phyloP scores from a whole-genome alignment of 140 eudicot species.

The Senecio squalidus region DNA sequence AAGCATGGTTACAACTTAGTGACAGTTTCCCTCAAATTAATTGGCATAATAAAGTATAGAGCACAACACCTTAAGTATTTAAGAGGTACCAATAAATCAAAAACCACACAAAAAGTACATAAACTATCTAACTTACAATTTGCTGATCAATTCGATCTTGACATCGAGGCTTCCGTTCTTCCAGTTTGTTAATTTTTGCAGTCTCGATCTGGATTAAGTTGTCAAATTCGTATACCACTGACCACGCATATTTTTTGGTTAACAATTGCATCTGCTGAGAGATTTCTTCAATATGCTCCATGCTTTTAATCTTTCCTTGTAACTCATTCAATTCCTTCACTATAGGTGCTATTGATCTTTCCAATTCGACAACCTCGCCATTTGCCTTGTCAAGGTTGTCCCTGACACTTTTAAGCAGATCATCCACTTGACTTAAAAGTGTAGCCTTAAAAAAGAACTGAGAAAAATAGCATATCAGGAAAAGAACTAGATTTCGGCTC shows the following conservation, averaged over 20 bases:
- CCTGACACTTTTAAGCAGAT: conserved; percentile 56
- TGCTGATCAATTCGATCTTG: conserved; percentile 54
- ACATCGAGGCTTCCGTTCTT: conserved; percentile 52
- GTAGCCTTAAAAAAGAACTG: conserved; percentile 99
- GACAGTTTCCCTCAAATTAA: neutral
- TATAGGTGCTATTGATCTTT: conserved; percentile 60
- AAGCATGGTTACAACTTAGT: too few relatives aligned
- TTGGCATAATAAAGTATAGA: conserved; percentile 1
- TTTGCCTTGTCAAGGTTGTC: conserved; percentile 54
- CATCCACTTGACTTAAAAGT: conserved; percentile 82
- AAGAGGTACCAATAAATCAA: neutral
- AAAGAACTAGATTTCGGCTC: neutral
- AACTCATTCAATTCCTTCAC: conserved; percentile 72
- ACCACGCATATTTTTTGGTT: conserved; percentile 84
- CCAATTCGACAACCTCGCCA: conserved; percentile 56
- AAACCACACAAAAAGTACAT: conserved; percentile 7
- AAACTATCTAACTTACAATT: conserved; percentile 44
- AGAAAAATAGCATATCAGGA: conserved; percentile 7
- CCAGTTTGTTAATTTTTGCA: conserved; percentile 46
- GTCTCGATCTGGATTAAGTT: conserved; percentile 35
- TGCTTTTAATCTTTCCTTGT: conserved; percentile 73
- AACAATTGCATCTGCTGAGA: conserved; percentile 54
- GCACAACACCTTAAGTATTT: neutral
- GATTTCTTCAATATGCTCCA: conserved; percentile 83
- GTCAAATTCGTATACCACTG: conserved; percentile 73